Evolutionary conservation across 257 asterid genomes (phyloP).

Genomic region (Nicotiana noctiflora): DNA sequence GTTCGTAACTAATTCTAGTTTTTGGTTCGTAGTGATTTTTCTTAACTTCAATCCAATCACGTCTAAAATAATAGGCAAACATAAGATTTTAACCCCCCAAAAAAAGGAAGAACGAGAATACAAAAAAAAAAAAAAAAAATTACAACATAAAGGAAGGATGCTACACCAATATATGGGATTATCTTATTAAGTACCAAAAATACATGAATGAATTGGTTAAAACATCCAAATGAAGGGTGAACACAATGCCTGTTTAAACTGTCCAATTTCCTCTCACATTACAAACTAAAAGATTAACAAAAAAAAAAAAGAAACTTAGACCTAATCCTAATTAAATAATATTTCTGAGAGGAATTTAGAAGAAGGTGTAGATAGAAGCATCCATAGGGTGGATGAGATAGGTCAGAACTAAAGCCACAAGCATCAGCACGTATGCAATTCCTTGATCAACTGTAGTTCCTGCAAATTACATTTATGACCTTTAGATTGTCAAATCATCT

Average conservation of each 20-base stretch:
- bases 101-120: too few relatives aligned
- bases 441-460: slow-evolving; percentile 7
- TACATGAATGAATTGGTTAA: neutral
- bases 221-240: too few relatives aligned
- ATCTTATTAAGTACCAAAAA: neutral
- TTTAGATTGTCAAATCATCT: neutral
- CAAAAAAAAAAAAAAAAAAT: too few relatives aligned
- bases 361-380: neutral
- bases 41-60: too few relatives aligned
- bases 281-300: neutral
- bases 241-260: neutral
- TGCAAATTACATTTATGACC: neutral
- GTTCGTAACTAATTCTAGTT: too few relatives aligned
- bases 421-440: neutral
- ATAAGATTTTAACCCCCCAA: too few relatives aligned
- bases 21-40: too few relatives aligned
- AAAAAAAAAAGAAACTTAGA: neutral
- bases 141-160: too few relatives aligned
- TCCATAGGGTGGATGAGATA: slow-evolving; percentile 4
- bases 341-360: neutral
- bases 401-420: slow-evolving; percentile 1
- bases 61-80: too few relatives aligned
- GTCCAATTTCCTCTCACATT: neutral
- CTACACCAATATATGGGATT: too few relatives aligned
- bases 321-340: neutral